These are phyloP conservation scores for Fusarium haematococcum DNA, from an alignment of 2,329 filamentous ascomycete species.

Conservation along the genomic window DNA sequence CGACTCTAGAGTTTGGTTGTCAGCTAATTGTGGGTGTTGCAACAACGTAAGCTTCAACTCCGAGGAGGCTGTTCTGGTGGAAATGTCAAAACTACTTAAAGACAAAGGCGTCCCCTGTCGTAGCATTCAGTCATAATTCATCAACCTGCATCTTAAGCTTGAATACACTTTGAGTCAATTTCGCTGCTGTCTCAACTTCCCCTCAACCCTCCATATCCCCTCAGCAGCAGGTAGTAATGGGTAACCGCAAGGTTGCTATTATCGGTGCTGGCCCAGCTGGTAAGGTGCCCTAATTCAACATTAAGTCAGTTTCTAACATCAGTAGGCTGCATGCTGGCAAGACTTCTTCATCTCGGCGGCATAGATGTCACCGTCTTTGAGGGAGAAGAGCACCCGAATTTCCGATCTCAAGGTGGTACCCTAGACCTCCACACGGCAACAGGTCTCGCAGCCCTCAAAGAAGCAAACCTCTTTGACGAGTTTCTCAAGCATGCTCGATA, in stretches of 20 bases:
- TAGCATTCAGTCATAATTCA: background rate
- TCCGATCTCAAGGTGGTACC: constrained; percentile 62
- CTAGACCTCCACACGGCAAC: constrained; percentile 65
- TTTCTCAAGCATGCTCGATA: constrained; percentile 64
- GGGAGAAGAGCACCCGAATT: constrained; percentile 56
- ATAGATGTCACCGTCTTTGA: constrained; percentile 64
- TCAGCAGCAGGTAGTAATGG: constrained; percentile 15
- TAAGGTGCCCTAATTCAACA: constrained; percentile 10
- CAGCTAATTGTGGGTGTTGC: background rate
- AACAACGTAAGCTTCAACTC: background rate
- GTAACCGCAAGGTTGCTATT: constrained; percentile 41
- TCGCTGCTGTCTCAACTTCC: background rate
- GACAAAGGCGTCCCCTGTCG: background rate
- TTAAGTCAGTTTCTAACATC: constrained; percentile 8
- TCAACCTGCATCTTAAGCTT: background rate
- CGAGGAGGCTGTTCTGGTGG: background rate
- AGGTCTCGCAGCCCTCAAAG: constrained; percentile 63
- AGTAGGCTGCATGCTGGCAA: constrained; percentile 52
- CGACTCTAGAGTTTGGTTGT: constrained; percentile 16
- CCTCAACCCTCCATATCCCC: background rate
- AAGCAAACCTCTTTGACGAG: constrained; percentile 61
- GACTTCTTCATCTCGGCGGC: constrained; percentile 60
- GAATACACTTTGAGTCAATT: background rate
- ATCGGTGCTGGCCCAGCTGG: constrained; percentile 47
- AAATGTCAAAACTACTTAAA: constrained; percentile 14